Percentiles rank a stretch among this genome's conserved stretches.
Conservation (phyloP, 164 flowering plant genomes). For the Litsea cubeba region DNA sequence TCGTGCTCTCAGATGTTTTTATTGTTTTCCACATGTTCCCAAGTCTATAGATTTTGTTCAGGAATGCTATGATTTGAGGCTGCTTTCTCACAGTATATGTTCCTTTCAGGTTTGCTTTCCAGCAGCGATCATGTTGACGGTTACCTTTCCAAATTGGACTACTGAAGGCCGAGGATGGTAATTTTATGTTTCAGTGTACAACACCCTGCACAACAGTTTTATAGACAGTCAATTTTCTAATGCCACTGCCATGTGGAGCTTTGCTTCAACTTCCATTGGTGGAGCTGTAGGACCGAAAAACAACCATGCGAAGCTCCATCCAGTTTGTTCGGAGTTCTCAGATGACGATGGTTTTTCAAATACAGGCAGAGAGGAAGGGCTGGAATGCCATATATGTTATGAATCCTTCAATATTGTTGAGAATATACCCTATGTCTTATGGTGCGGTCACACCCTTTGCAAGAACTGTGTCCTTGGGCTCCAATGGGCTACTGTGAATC, state of each 20-base stretch:
- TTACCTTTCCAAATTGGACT: background rate
- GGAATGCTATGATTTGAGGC: background rate
- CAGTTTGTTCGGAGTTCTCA: constrained; percentile 47
- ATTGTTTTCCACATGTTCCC: no score
- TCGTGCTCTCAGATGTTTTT: no score
- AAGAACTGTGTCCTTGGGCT: constrained; percentile 81
- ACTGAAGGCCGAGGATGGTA: background rate
- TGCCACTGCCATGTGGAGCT: constrained; percentile 58
- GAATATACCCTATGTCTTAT: constrained; percentile 89
- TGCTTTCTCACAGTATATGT: background rate
- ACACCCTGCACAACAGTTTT: background rate
- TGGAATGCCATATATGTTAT: constrained; percentile 94
- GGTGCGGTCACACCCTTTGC: constrained; percentile 97
- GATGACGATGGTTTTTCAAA: constrained; percentile 71
- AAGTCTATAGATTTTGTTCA: background rate
- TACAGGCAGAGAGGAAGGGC: constrained; percentile 62
- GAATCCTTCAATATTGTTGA: constrained; percentile 97
- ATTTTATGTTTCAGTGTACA: background rate
- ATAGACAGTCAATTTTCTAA: background rate
- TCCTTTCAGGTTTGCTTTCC: constrained; percentile 4
- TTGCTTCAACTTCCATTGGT: constrained; percentile 57
- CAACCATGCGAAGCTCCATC: constrained; percentile 22
- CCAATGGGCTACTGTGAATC: constrained; percentile 81
- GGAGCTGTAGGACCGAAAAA: constrained; percentile 42
- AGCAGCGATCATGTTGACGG: background rate